Evolutionary conservation across 2,329 filamentous ascomycete species (phyloP), one percentile per base, ranked within the genome.

Genomic region (Gaeumannomyces sp.): DNA sequence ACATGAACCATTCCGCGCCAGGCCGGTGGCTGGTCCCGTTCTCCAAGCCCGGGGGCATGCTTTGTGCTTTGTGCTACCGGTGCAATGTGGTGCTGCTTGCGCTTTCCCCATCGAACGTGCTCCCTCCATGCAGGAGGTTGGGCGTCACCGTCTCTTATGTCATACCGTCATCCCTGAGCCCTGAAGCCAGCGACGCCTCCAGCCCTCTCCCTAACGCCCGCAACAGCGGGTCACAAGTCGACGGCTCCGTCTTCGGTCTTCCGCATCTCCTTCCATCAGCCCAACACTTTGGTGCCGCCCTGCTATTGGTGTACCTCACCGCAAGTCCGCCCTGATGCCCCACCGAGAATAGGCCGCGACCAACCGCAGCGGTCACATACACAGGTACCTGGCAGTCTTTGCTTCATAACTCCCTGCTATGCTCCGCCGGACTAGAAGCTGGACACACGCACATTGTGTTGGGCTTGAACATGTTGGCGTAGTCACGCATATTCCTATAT

Each of bases 131-230:
- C 45, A 25, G 7, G 22, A 53, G 45, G 45, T 59, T 59, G 29
- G 29, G 60, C 60, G 60, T 62, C 60, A 62, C 60, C 38, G 31
- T 62, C 31, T 61, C 22, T 33, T 27, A 28, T 62, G 60, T 62
- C 60, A 50, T 62, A 62, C 33, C 57, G 3, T 22, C 45, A 53
- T 53, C 19, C 38, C 38, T 7, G 38, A 16, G 38, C 38, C 38
- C 45, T 53, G 45, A 53, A 53, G 45, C 45, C 22, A 53, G 45
- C 22, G 45, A n/a, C 45, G 45, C 45, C 45, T 50, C 45, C 16
- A 45, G 38, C 38, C 4, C 38, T 50, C 45, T 53, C 45, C 19
- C 27, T 56, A 60, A 53, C 57, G 57, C 59, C 57, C 63, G 57
- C 62, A 64, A 60, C 35, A 56, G 27, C 3, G 25, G 59, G 58